Base-by-base conservation (phyloP, 257 asterid species). In the Lycium barbarum region DNA sequence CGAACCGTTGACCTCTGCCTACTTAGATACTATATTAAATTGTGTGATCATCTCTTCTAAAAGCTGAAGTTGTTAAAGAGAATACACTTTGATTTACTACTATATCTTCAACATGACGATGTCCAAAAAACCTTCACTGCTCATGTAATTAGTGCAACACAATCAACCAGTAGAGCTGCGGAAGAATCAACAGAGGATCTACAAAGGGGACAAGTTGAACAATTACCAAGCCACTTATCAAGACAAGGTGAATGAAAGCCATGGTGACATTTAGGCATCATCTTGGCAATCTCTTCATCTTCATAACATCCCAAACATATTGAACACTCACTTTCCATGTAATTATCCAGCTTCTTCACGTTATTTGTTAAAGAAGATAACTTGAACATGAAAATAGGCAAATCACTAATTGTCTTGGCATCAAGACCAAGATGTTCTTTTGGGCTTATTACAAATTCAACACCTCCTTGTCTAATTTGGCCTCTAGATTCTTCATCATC, bases 301-400 rank as follows among this genome's bases (percentile, higher is more conserved):
- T 87, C 86, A 18, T 81, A 84, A 13, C 45, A 17, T n/a, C 83
- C 80, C 87, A 87, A 84, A 74, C 86, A 87, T 53, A 87, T 87
- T 5, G 82, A 82, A 20, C 87, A 87, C 8, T 58, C 17, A 13
- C 15, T 70, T 66, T 66, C 80, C 58, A 33, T 55, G 47, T 68
- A 17, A 14, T 45, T 47, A 26, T 35, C 1, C n/a, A 6, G 11
- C 18, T 26, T 79, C 22, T 13, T 47, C 58, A 47, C 17, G 13
- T 13, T 53, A 17, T 12, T 80, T 54, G 14, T 43, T 3, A 13
- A 12, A 3, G 84, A 43, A 35, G 65, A 55, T n/a, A 26, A 35
- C 55, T 17, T 14, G 71, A 63, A 40, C 79, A 82, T 4, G 87
- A 81, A 87, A 68, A 79, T 45, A 6, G 89, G 89, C 79, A 84